A percentile compares a stretch with the other conserved stretches of the same genome.
Conservation (phyloP, 139 green algal genomes). For the Chlamydomonas sp. region DNA sequence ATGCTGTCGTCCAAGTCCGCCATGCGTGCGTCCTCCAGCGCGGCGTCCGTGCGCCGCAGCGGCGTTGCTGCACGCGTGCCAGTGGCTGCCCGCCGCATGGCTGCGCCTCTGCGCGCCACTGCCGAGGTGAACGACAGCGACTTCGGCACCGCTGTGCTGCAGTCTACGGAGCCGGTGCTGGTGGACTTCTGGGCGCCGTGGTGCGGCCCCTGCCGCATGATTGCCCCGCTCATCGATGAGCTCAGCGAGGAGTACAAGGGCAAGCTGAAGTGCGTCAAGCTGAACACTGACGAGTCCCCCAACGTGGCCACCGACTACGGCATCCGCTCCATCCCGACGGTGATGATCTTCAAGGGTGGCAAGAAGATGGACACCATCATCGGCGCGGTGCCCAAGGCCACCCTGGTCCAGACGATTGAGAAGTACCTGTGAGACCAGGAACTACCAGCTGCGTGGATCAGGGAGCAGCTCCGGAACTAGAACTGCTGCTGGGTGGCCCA, state of each 20-base stretch:
- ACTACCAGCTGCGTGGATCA: no score
- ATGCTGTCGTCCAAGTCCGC: no score
- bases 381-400: slow-evolving; percentile 91
- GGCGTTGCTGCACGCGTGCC: no score
- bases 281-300: slow-evolving; percentile 97
- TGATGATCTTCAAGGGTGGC: slow-evolving; percentile 95
- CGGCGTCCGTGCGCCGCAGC: no score
- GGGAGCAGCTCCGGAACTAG: no score
- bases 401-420: slow-evolving; percentile 79
- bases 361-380: slow-evolving; percentile 98
- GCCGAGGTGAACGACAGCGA: slow-evolving; percentile 7
- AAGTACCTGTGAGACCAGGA: slow-evolving; percentile 87
- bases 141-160: slow-evolving; percentile 13
- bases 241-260: slow-evolving; percentile 67
- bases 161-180: slow-evolving; percentile 60
- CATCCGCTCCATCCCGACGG: slow-evolving; percentile 93
- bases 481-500: no score
- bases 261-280: slow-evolving; percentile 57
- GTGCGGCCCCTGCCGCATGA: slow-evolving; percentile 92
- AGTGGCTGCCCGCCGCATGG: neutral
- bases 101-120: neutral
- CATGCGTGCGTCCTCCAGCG: no score
- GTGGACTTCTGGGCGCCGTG: slow-evolving; percentile 85
- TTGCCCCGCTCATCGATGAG: slow-evolving; percentile 86
- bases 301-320: slow-evolving; percentile 88